phyloP scores from a whole-genome alignment of 768 basidiomycete species.

The Russula emetica region DNA sequence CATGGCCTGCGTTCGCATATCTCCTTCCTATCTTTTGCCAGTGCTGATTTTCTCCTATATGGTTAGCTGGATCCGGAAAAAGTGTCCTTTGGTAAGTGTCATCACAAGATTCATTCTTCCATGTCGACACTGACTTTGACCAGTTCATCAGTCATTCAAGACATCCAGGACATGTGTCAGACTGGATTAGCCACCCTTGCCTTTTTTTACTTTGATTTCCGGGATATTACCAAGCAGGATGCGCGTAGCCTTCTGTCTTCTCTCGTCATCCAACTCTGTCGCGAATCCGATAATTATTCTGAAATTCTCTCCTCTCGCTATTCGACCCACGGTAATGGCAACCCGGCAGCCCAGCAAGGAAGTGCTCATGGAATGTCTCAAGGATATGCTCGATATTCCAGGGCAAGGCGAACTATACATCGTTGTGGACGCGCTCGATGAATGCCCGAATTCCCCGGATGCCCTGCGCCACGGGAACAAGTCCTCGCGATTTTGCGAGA shows the following conservation, averaged over 20 bases:
- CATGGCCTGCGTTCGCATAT: not conserved
- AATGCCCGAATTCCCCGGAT: not conserved
- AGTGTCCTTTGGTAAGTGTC: not conserved
- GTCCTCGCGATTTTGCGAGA: not conserved
- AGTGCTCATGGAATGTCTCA: not conserved
- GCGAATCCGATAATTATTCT: not conserved
- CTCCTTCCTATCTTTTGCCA: not conserved
- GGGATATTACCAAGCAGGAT: not conserved
- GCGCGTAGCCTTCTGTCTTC: not conserved
- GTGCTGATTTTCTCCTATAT: not conserved
- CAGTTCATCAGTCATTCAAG: not conserved
- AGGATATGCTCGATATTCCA: not conserved
- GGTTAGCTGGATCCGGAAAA: not conserved
- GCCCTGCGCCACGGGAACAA: not conserved
- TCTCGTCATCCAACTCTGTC: not conserved
- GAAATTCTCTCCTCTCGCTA: not conserved
- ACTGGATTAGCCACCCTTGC: not conserved
- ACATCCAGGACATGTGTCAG: not conserved
- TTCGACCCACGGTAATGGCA: not conserved
- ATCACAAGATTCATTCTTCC: too few species aligned
- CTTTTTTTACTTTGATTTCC: not conserved
- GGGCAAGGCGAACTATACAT: not conserved
- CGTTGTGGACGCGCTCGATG: not conserved
- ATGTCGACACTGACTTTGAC: not conserved
- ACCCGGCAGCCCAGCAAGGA: not conserved